Percentiles rank a stretch among this genome's conserved stretches.
These are phyloP conservation scores for Wickerhamomyces hampshirensis DNA, from an alignment of 805 yeast genomes.

Conservation along the genomic window DNA sequence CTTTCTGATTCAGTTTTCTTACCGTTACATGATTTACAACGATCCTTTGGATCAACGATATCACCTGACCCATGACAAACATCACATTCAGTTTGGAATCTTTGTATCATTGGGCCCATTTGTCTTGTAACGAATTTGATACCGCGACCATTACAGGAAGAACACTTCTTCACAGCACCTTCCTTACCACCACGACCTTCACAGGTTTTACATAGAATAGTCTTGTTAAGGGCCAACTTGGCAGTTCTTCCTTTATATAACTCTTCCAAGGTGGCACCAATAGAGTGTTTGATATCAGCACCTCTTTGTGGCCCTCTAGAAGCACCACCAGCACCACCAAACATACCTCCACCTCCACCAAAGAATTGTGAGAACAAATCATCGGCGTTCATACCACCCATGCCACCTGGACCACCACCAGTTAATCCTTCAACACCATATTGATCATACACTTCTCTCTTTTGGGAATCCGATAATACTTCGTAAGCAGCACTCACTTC, in stretches of 20 bases:
- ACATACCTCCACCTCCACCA: constrained; percentile 60
- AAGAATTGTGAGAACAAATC: constrained; percentile 80
- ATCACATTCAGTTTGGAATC: constrained; percentile 93
- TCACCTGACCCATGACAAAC: constrained; percentile 91
- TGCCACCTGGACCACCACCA: constrained; percentile 72
- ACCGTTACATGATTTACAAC: constrained; percentile 85
- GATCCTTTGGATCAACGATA: constrained; percentile 77
- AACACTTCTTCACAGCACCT: constrained; percentile 83
- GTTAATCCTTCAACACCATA: constrained; percentile 90
- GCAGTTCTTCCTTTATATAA: constrained; percentile 90
- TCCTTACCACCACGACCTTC: constrained; percentile 96
- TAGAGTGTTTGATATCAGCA: constrained; percentile 85
- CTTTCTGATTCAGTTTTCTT: constrained; percentile 83
- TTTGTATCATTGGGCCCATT: constrained; percentile 99
- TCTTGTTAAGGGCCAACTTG: constrained; percentile 90
- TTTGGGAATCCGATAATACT: constrained; percentile 79
- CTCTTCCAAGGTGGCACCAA: constrained; percentile 85
- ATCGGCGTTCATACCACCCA: constrained; percentile 63
- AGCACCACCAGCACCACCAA: constrained; percentile 56
- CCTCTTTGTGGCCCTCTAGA: constrained; percentile 85
- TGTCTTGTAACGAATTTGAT: constrained; percentile 88
- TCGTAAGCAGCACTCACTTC: constrained; percentile 88
- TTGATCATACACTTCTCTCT: constrained; percentile 83
- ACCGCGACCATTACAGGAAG: constrained; percentile 89
- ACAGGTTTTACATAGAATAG: constrained; percentile 82